A percentile compares a stretch with the other conserved stretches of the same genome.
Evolutionary conservation across 2,329 filamentous ascomycete species (phyloP).

Genomic region (Xylaria multiplex): DNA sequence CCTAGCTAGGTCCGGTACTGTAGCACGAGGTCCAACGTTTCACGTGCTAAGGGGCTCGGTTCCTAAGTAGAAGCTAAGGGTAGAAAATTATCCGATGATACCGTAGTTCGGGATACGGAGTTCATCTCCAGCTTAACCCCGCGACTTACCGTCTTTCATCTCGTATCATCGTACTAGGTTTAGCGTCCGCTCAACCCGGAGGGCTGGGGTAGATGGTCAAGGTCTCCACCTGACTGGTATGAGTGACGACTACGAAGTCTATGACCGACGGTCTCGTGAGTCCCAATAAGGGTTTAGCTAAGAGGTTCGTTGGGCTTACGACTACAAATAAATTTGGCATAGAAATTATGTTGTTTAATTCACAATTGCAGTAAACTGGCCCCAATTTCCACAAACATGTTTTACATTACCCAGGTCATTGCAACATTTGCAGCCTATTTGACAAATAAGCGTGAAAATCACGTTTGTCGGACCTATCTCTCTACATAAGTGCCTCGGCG

Average conservation of each 20-base stretch:
- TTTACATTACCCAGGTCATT: neutral
- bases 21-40: neutral
- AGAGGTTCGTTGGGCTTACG: too few relatives aligned
- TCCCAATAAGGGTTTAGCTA: too few relatives aligned
- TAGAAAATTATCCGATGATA: neutral
- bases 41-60: neutral
- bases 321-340: too few relatives aligned
- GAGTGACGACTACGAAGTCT: too few relatives aligned
- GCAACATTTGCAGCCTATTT: neutral
- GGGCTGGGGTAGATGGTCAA: too few relatives aligned
- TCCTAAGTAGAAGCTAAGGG: too few relatives aligned
- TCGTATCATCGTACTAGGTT: conserved; percentile 23
- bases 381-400: too few relatives aligned
- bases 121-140: neutral
- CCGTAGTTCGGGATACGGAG: neutral
- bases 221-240: too few relatives aligned
- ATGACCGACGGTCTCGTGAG: too few relatives aligned
- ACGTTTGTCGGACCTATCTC: conserved; percentile 7
- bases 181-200: conserved; percentile 2
- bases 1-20: neutral
- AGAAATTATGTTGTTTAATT: too few relatives aligned
- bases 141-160: conserved; percentile 1
- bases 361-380: too few relatives aligned
- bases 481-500: neutral
- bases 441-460: neutral